Evolutionary conservation across 2,329 filamentous ascomycete species (phyloP).

Genomic region (Colletotrichum godetiae): DNA sequence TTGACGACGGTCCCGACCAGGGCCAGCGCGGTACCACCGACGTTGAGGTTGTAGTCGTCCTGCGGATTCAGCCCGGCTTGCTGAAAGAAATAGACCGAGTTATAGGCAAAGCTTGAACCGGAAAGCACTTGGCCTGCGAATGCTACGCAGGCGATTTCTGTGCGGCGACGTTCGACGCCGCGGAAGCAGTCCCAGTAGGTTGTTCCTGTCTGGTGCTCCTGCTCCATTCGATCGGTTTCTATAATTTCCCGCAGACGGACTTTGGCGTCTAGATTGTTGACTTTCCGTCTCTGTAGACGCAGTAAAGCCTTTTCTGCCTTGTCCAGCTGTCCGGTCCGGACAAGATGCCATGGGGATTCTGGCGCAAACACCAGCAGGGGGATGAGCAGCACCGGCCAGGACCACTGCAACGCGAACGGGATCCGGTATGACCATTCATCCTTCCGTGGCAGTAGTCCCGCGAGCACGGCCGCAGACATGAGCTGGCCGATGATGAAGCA

Average conservation of each 20-base stretch:
- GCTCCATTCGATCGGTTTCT: conserved; percentile 54
- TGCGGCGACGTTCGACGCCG: conserved; percentile 49
- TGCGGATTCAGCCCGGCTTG: conserved; percentile 46
- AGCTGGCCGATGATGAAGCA: conserved; percentile 55
- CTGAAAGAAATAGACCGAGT: conserved; percentile 53
- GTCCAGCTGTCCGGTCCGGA: conserved; percentile 48
- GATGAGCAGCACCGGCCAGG: conserved; percentile 57
- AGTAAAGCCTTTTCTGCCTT: conserved; percentile 44
- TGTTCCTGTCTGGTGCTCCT: conserved; percentile 44
- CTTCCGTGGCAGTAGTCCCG: conserved; percentile 45
- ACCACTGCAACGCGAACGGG: conserved; percentile 61
- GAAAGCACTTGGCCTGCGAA: conserved; percentile 42
- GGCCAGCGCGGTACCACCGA: conserved; percentile 53
- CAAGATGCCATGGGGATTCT: conserved; percentile 58
- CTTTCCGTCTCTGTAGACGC: conserved; percentile 38
- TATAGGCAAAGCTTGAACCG: conserved; percentile 47
- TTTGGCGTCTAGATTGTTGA: conserved; percentile 43
- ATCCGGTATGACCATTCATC: conserved; percentile 58
- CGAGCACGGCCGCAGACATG: conserved; percentile 51
- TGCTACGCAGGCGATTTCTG: conserved; percentile 47
- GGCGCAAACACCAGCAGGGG: conserved; percentile 54
- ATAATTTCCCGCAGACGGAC: conserved; percentile 53
- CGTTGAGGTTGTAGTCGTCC: conserved; percentile 48
- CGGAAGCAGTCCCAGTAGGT: conserved; percentile 55
- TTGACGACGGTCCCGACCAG: conserved; percentile 56